Conservation (phyloP, 768 basidiomycete genomes). For the Hemileccinum impolitum region DNA sequence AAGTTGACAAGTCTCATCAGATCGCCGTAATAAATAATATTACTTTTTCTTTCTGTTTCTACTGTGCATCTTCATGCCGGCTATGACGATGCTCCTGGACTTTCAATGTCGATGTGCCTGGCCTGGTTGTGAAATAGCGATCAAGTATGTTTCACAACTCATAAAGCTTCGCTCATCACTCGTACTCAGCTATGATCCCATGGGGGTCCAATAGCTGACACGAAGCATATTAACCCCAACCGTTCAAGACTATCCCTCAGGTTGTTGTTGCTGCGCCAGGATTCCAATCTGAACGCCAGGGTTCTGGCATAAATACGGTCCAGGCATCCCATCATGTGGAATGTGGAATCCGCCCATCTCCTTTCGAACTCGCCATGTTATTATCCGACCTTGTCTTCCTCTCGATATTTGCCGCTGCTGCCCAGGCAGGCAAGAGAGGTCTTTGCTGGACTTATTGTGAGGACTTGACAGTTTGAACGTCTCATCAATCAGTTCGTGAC, state of each 20-base stretch:
- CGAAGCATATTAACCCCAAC: too few relatives aligned
- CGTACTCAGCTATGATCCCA: too few relatives aligned
- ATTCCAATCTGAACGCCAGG: neutral
- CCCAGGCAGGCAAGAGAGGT: constrained; percentile 37
- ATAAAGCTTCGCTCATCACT: too few relatives aligned
- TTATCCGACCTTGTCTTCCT: constrained; percentile 15
- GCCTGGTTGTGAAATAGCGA: neutral
- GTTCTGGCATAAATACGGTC: constrained; percentile 11
- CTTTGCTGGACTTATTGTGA: constrained; percentile 37
- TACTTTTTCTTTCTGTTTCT: too few relatives aligned
- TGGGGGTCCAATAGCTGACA: too few relatives aligned
- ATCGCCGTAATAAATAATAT: too few relatives aligned
- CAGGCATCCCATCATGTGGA: neutral
- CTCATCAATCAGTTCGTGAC: neutral
- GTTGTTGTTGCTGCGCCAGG: too few relatives aligned
- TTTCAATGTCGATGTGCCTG: neutral
- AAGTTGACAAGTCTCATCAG: too few relatives aligned
- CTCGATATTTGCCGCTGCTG: constrained; percentile 14
- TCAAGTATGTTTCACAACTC: neutral
- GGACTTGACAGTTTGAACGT: neutral
- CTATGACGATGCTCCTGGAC: too few relatives aligned
- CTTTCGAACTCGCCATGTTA: constrained; percentile 14
- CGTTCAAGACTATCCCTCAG: too few relatives aligned
- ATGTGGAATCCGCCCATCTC: neutral
- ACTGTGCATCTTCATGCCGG: too few relatives aligned